Conservation (phyloP, 257 asterid genomes). For the Solanum verrucosum region DNA sequence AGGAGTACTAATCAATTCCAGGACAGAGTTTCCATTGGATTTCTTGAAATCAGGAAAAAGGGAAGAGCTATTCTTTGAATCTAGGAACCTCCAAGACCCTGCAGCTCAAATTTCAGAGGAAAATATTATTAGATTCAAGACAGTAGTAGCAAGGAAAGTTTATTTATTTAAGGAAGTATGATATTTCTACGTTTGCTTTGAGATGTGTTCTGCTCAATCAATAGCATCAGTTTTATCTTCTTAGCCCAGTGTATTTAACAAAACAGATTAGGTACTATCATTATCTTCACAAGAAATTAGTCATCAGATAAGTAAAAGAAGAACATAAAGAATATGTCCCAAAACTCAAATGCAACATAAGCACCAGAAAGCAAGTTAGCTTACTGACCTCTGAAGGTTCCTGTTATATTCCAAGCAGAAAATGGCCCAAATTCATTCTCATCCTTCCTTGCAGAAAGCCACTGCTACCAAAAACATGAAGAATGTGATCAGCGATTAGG, state of each 20-base stretch:
- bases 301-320: background rate
- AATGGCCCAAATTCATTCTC: slow-evolving; percentile 74
- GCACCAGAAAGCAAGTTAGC: slow-evolving; percentile 7
- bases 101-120: slow-evolving; percentile 8
- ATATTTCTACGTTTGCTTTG: background rate
- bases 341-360: background rate
- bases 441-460: slow-evolving; percentile 77
- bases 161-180: background rate
- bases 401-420: slow-evolving; percentile 92
- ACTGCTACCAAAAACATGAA: slow-evolving; percentile 42
- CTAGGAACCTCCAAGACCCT: slow-evolving; percentile 86
- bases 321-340: slow-evolving; percentile 1
- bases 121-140: background rate
- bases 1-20: slow-evolving; percentile 79
- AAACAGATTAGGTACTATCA: background rate
- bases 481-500: background rate
- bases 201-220: background rate
- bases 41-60: slow-evolving; percentile 75
- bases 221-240: background rate
- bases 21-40: slow-evolving; percentile 64
- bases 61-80: slow-evolving; percentile 60
- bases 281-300: background rate
- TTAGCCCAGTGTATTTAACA: background rate
- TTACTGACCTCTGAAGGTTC: slow-evolving; percentile 85
- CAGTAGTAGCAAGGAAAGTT: background rate